Conservation (phyloP, 75 land plant species). For the Picea sitchensis region DNA sequence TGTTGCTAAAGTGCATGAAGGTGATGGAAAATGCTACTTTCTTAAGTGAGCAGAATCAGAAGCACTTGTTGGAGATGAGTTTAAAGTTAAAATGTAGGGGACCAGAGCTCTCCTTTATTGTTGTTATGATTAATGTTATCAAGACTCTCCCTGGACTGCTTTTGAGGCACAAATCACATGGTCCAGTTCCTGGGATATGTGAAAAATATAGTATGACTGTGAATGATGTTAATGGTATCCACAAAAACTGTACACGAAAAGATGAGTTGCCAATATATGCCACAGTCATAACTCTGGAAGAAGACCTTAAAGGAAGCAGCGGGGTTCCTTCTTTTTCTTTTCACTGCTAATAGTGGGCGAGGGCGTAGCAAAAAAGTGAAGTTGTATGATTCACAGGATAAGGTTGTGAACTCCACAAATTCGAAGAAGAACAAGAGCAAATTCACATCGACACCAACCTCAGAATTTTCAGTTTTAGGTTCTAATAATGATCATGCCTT, state of each 20-base stretch:
- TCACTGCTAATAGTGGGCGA: no score
- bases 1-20: slow-evolving; percentile 84
- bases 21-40: slow-evolving; percentile 99
- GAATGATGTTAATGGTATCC: background rate
- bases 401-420: no score
- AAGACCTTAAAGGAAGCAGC: background rate
- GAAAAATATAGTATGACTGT: background rate
- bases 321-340: no score
- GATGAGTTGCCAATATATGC: background rate
- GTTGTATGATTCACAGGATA: no score
- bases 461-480: no score
- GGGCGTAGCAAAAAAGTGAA: no score
- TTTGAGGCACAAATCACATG: background rate
- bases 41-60: slow-evolving; percentile 94
- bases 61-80: slow-evolving; percentile 64
- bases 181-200: background rate
- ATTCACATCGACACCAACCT: no score
- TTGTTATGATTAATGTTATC: slow-evolving; percentile 52
- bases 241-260: background rate
- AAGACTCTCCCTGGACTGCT: slow-evolving; percentile 63
- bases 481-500: no score
- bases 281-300: background rate
- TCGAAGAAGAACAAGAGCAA: no score
- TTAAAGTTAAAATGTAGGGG: background rate
- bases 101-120: slow-evolving; percentile 43